These are phyloP conservation scores for Euphorbia celastroides DNA, from an alignment of 441 rosid genomes.

Conservation along the genomic window DNA sequence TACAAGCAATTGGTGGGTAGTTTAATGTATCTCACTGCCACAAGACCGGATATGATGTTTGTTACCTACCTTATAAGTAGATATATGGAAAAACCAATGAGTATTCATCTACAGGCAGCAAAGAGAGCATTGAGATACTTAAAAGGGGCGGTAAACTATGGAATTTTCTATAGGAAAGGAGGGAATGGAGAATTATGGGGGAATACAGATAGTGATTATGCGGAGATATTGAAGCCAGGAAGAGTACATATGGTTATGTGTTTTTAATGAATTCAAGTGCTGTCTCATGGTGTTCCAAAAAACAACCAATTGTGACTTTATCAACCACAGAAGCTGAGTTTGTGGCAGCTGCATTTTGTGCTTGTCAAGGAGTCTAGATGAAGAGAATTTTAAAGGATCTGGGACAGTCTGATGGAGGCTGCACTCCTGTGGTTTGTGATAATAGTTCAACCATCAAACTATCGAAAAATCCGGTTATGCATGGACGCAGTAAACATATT, in stretches of 20 bases:
- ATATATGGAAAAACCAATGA: too few relatives aligned
- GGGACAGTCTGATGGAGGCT: not conserved
- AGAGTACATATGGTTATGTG: too few relatives aligned
- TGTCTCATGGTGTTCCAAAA: not conserved
- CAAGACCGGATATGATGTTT: too few relatives aligned
- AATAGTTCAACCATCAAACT: not conserved
- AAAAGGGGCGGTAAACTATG: too few relatives aligned
- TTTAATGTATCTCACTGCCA: not conserved
- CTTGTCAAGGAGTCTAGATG: constrained; percentile 8
- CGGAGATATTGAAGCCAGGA: too few relatives aligned
- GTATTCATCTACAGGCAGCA: too few relatives aligned
- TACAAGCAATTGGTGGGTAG: constrained; percentile 5
- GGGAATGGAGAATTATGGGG: too few relatives aligned
- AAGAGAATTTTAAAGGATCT: not conserved
- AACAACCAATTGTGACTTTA: not conserved
- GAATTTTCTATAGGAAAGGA: too few relatives aligned
- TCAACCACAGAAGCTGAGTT: not conserved
- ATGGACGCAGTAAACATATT: not conserved
- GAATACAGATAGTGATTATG: too few relatives aligned
- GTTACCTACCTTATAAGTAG: too few relatives aligned
- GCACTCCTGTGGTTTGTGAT: not conserved
- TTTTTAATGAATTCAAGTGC: not conserved
- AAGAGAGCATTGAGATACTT: too few relatives aligned
- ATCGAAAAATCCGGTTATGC: not conserved
- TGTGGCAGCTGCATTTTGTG: constrained; percentile 17